A percentile compares a stretch with the other conserved stretches of the same genome.
These are phyloP conservation scores for Daedalea quercina DNA, from an alignment of 768 basidiomycete species.

Conservation along the genomic window DNA sequence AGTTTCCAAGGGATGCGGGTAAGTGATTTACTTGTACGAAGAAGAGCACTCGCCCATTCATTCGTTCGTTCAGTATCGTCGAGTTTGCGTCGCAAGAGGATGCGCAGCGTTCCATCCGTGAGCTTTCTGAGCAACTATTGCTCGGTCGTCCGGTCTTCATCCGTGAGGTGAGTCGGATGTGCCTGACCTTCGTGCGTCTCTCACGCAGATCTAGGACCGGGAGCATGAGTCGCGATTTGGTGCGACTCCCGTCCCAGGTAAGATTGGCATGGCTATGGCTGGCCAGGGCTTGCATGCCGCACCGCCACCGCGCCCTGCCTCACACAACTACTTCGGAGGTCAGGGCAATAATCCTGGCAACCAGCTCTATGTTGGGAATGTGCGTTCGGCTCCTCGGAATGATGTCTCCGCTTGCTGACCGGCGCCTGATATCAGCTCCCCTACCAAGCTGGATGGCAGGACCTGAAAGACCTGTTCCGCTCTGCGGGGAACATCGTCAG, in stretches of 20 bases:
- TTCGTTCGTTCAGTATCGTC: conserved; percentile 65
- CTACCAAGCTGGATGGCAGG: conserved; percentile 98
- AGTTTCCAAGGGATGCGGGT: conserved; percentile 99
- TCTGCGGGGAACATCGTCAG: conserved; percentile 92
- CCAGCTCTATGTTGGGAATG: conserved; percentile 90
- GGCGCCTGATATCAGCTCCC: conserved; percentile 81
- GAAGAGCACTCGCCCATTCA: conserved; percentile 31
- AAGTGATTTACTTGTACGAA: too few species aligned
- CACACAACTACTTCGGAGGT: conserved; percentile 63
- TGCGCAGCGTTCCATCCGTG: conserved; percentile 80
- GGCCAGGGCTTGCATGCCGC: conserved; percentile 78
- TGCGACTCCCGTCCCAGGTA: conserved; percentile 90
- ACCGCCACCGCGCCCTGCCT: conserved; percentile 78
- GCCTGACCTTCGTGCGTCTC: conserved; percentile 1
- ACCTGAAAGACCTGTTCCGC: conserved; percentile 95
- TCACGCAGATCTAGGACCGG: conserved; percentile 75
- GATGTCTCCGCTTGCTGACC: too few species aligned
- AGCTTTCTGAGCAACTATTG: conserved; percentile 84
- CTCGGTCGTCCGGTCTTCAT: conserved; percentile 94
- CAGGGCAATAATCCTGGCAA: conserved; percentile 78
- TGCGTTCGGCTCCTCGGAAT: too few species aligned
- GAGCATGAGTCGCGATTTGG: conserved; percentile 96
- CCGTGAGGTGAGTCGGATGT: conserved; percentile 63
- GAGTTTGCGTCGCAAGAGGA: conserved; percentile 91
- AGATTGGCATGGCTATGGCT: conserved; percentile 94